A percentile compares a stretch with the other conserved stretches of the same genome.
phyloP scores from a whole-genome alignment of 139 green algal genomes.

The Micromonas pusilla region DNA sequence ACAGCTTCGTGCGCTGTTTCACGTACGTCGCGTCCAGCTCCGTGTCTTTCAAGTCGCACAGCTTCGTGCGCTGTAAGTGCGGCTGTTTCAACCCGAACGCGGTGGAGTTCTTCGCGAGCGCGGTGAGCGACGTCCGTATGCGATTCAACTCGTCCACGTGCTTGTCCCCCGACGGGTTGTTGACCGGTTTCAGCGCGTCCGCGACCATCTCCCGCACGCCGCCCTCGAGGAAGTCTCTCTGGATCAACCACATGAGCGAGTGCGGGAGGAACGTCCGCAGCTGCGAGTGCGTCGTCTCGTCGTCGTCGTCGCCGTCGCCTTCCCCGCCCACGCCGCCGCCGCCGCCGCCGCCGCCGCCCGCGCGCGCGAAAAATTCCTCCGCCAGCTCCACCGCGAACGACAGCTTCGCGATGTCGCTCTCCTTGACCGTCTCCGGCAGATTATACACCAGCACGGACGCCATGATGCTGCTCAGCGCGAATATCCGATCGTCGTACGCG shows the following conservation, averaged over 20 bases:
- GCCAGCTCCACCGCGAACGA: slow-evolving; percentile 84
- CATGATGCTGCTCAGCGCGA: slow-evolving; percentile 75
- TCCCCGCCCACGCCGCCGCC: slow-evolving; percentile 20
- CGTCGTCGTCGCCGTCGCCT: not conserved
- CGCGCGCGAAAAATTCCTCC: slow-evolving; percentile 51
- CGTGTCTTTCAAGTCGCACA: slow-evolving; percentile 62
- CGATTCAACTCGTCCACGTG: slow-evolving; percentile 51
- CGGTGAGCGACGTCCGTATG: slow-evolving; percentile 50
- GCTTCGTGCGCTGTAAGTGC: slow-evolving; percentile 75
- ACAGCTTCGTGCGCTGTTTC: slow-evolving; percentile 22
- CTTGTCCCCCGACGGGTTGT: slow-evolving; percentile 58
- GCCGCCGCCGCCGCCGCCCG: not conserved
- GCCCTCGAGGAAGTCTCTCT: slow-evolving; percentile 84
- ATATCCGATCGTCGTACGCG: slow-evolving; percentile 89
- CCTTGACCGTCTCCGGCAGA: slow-evolving; percentile 75
- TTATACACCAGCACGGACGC: slow-evolving; percentile 77
- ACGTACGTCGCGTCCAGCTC: slow-evolving; percentile 52
- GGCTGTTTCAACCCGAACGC: slow-evolving; percentile 70
- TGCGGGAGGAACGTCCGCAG: slow-evolving; percentile 46
- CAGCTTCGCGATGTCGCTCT: slow-evolving; percentile 83
- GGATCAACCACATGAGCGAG: slow-evolving; percentile 87
- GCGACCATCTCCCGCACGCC: slow-evolving; percentile 58
- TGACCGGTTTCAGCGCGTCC: slow-evolving; percentile 57
- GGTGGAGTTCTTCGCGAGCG: slow-evolving; percentile 56
- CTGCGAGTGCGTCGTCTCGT: not conserved